Evolutionary conservation across 2,329 filamentous ascomycete genomes (phyloP).

Genomic region (Corynespora cassiicola): DNA sequence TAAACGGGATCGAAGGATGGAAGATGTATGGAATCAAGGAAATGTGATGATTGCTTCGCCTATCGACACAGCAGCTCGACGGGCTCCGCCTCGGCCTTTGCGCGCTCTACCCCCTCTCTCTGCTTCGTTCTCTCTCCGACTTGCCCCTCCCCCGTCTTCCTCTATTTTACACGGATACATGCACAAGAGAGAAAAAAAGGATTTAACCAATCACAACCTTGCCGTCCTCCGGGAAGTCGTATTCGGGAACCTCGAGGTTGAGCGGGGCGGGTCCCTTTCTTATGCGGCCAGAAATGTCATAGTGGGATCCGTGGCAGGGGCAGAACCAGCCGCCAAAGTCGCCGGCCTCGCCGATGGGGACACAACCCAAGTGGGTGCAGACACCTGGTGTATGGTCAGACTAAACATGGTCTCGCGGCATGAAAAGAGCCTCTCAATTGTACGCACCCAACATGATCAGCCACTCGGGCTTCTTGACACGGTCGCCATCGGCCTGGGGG

Average conservation of each 20-base stretch:
- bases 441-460: constrained; percentile 91
- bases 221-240: constrained; percentile 91
- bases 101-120: constrained; percentile 7
- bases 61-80: constrained; percentile 36
- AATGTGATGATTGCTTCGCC: constrained; percentile 40
- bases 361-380: constrained; percentile 99
- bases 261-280: constrained; percentile 96
- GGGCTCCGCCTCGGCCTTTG: neutral
- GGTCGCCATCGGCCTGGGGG: constrained; percentile 87
- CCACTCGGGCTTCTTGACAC: constrained; percentile 98
- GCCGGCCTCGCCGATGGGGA: constrained; percentile 97
- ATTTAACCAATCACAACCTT: constrained; percentile 89
- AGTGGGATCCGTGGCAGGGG: constrained; percentile 99
- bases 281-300: constrained; percentile 98
- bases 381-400: constrained; percentile 68
- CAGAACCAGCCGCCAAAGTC: constrained; percentile 99
- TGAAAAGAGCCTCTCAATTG: neutral
- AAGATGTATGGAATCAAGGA: constrained; percentile 36
- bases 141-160: constrained; percentile 4
- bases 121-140: constrained; percentile 6
- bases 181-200: constrained; percentile 9
- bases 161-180: constrained; percentile 36
- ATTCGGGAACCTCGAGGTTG: constrained; percentile 92
- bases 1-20: constrained; percentile 20
- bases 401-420: neutral